Conservation (phyloP, 441 rosid genomes). For the Isatis lusitanica region DNA sequence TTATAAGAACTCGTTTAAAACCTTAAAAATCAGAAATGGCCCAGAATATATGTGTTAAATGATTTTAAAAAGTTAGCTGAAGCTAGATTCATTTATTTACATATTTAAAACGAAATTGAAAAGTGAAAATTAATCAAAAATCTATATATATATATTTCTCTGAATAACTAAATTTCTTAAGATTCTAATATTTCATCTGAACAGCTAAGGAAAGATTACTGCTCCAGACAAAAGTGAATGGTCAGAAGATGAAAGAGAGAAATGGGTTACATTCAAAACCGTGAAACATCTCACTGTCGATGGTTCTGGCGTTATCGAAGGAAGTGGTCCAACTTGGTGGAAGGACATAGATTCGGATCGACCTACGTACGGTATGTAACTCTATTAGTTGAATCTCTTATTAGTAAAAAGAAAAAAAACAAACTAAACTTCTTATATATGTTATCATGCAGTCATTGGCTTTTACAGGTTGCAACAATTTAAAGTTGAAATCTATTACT, state of each 20-base stretch:
- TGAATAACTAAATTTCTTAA: no score
- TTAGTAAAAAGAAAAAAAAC: neutral
- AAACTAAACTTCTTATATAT: neutral
- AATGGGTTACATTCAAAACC: neutral
- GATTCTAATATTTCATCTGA: neutral
- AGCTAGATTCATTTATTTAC: no score
- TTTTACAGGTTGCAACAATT: neutral
- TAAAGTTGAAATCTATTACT: constrained; percentile 7
- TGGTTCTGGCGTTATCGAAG: neutral
- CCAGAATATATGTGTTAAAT: no score
- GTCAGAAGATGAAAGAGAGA: neutral
- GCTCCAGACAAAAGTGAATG: neutral
- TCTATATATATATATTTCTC: no score
- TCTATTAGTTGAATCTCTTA: neutral
- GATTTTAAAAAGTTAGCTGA: no score
- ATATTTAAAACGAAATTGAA: no score
- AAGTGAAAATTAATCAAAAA: no score
- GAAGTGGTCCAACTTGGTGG: constrained; percentile 9
- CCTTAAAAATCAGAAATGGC: no score
- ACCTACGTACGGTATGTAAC: neutral
- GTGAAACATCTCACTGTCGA: neutral
- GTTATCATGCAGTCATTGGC: neutral
- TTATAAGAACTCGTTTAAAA: no score
- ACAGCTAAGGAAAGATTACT: neutral
- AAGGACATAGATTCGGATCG: neutral